Evolutionary conservation across 2,329 filamentous ascomycete species (phyloP), one percentile per base, ranked within the genome.

Genomic region (Hypoxylon sp.): DNA sequence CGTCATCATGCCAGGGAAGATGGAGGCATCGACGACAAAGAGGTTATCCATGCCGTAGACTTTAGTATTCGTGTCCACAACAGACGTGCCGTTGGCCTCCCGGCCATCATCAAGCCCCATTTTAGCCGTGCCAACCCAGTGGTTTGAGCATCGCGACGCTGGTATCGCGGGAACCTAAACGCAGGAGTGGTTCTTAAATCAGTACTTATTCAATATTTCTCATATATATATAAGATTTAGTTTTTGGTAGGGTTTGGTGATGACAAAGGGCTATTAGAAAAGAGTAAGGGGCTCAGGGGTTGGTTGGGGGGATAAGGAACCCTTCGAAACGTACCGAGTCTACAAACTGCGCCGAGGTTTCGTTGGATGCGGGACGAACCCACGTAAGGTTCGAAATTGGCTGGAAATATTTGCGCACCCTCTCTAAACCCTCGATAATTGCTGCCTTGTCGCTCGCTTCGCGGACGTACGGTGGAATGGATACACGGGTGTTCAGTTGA

Each of bases 31-130:
- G 2, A 88, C 82, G 9, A 88, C 79, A 62, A 83, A 87, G 34
- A 87, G 73, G 69, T 88, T 87, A 62, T 87, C 82, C 1, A 79
- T 87, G 15, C 84, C 84, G 61, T 82, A 87, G n/a, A 88, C 82
- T 69, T 80, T 82, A 57, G 82, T 79, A 69, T 87, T 74, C 3
- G 74, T 69, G 57, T 87, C 84, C 1, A 88, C 84, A 4, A 88
- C 84, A 0, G 81, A 73, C 9, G 74, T 77, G 11, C 83, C 82
- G 40, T 73, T 73, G 5, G 67, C 69, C 21, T 68, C 61, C 7
- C 78, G 75, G 9, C 80, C 80, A 34, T 81, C 78, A 36, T 81
- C 75, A 1, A 69, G 21, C 3, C 59, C 59, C 41, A 62, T 54
- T 44, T 52, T 57, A 6, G 54, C 51, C 12, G 55, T 63, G 15